phyloP scores from a whole-genome alignment of 306 rosid genomes.

The Geum urbanum region DNA sequence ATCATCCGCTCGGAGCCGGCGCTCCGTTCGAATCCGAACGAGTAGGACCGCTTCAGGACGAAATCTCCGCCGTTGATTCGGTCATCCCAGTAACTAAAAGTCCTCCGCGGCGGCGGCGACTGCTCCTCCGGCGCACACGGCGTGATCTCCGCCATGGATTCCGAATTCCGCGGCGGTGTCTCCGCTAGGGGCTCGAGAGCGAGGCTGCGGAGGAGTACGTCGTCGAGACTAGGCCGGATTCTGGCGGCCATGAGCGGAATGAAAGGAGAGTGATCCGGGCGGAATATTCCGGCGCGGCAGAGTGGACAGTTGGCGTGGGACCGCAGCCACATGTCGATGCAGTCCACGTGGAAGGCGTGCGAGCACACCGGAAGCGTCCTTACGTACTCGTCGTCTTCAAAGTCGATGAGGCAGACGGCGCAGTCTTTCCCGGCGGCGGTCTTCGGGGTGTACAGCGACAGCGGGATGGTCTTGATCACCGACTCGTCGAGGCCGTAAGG shows the following conservation, averaged over 20 bases:
- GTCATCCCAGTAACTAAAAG: conserved; percentile 36
- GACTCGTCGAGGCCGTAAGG: conserved; percentile 90
- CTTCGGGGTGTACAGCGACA: conserved; percentile 51
- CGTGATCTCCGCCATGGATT: conserved; percentile 50
- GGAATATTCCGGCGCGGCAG: conserved; percentile 79
- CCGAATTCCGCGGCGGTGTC: conserved; percentile 12
- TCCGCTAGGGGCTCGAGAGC: conserved; percentile 44
- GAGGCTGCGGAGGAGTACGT: conserved; percentile 47
- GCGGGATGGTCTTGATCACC: conserved; percentile 85
- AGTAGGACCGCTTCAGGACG: conserved; percentile 68
- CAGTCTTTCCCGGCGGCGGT: conserved; percentile 42
- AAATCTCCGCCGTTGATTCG: conserved; percentile 53
- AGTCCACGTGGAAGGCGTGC: conserved; percentile 82
- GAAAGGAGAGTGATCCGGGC: conserved; percentile 66
- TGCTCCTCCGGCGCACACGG: conserved; percentile 52
- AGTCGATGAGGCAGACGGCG: conserved; percentile 78
- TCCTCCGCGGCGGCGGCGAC: conserved; percentile 28
- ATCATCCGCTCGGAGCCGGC: conserved; percentile 69
- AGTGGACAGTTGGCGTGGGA: conserved; percentile 97
- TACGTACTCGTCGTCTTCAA: conserved; percentile 75
- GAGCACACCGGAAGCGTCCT: conserved; percentile 78
- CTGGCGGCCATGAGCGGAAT: conserved; percentile 83
- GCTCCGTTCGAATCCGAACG: conserved; percentile 84
- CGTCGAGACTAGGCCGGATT: conserved; percentile 77
- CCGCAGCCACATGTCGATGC: conserved; percentile 90